These are phyloP conservation scores for Collybia nuda DNA, from an alignment of 768 basidiomycete genomes.

Conservation along the genomic window DNA sequence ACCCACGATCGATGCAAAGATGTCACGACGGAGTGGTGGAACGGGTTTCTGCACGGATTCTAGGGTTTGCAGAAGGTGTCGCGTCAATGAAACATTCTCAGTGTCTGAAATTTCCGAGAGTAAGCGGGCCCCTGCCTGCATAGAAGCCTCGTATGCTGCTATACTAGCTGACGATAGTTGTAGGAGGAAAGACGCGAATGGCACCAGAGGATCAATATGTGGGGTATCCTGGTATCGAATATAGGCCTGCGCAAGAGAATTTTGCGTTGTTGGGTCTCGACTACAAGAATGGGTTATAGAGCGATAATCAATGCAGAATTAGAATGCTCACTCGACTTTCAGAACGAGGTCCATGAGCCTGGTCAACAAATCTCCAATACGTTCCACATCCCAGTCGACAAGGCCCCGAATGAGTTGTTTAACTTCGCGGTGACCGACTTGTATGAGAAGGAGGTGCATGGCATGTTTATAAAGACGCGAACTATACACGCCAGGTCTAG, in stretches of 20 bases:
- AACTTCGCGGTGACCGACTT: constrained; percentile 1
- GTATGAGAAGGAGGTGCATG: background rate
- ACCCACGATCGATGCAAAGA: too few species aligned
- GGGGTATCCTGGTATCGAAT: constrained; percentile 2
- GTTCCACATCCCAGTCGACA: constrained; percentile 1
- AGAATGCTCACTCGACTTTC: background rate
- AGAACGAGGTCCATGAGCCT: background rate
- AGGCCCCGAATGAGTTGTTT: background rate
- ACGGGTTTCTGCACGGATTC: background rate
- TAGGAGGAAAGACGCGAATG: constrained; percentile 1
- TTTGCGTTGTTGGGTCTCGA: too few species aligned
- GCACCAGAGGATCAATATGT: background rate
- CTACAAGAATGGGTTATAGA: too few species aligned
- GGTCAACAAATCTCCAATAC: background rate
- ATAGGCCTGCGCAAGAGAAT: background rate
- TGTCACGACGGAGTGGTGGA: background rate
- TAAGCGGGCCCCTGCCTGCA: background rate
- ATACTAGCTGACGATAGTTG: background rate
- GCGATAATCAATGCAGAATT: background rate
- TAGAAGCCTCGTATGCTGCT: background rate
- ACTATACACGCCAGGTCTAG: constrained; percentile 1
- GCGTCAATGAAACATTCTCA: background rate
- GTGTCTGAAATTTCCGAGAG: background rate
- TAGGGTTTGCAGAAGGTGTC: background rate
- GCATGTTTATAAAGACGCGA: background rate